Evolutionary conservation across 2,329 filamentous ascomycete species (phyloP), one percentile per base, ranked within the genome.

Genomic region (Daldinia sp.): DNA sequence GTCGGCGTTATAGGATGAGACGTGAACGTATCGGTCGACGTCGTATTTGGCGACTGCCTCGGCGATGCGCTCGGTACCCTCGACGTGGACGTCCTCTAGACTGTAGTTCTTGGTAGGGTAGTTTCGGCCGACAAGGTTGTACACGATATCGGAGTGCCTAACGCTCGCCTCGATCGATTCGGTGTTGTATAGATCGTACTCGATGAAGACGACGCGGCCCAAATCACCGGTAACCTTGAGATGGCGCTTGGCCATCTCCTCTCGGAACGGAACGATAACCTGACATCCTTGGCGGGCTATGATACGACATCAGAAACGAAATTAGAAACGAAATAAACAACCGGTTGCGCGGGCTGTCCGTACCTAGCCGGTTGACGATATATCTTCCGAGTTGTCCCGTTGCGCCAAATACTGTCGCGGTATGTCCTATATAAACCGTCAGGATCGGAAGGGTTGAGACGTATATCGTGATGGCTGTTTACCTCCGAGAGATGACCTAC

Each of bases 81-180:
- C 93, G 35, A 98, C 87, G 74, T 99, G 93, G 39, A 98, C 93
- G 76, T 98, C 94, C 72, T 92, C 90, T 64, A 97, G 84, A 58
- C 90, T 87, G 79, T 97, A 99, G 84, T 99, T 99, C 85, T 99
- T 99, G 72, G 95, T 99, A 68, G 94, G 92, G 78, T 98, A 98
- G 78, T 94, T 91, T 67, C 94, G 91, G 68, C 95, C 95, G 74
- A 97, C 85, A 72, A 99, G 83, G 80, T 99, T 99, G 84, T 96
- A 97, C 68, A 99, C 95, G 66, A 97, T 91, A 76, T 99, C 95
- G 39, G 94, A 98, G 79, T 99, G 95, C 73, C 95, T 87, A 54
- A 99, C 94, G 74, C 92, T 95, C 80, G 97, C 94, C 77, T 99
- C 95, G 72, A 99, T 95, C 27, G 94, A 98, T 71, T 91, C 85